Evolutionary conservation across 192 early-diverging fungal genomes (phyloP).

Genomic region (Umbelopsis ramanniana): DNA sequence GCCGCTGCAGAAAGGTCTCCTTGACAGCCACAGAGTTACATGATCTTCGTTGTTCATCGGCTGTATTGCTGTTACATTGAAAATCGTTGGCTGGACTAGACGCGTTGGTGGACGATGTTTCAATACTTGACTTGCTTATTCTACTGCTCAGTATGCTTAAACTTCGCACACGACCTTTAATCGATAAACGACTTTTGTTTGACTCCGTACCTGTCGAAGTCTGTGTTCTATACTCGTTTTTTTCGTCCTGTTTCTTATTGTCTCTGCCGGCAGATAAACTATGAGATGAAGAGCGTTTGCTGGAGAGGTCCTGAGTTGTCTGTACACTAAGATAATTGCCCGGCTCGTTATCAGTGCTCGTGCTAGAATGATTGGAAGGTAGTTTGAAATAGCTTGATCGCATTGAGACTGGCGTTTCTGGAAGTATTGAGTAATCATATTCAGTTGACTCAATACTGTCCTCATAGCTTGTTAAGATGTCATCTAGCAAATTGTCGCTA

Average conservation of each 20-base stretch:
- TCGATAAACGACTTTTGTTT: neutral
- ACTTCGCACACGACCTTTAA: neutral
- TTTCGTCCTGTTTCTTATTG: neutral
- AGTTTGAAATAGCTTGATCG: slow-evolving; percentile 1
- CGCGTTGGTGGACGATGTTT: neutral
- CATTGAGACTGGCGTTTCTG: slow-evolving; percentile 5
- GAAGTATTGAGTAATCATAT: neutral
- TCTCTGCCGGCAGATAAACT: neutral
- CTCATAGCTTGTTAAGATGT: neutral
- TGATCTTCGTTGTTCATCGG: no score
- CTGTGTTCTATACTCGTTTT: neutral
- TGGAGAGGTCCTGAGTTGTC: neutral
- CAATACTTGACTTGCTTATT: neutral
- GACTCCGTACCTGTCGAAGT: neutral
- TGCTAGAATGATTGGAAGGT: neutral
- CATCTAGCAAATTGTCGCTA: neutral
- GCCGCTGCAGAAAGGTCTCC: no score
- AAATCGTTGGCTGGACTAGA: neutral
- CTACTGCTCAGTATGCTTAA: neutral
- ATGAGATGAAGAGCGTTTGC: neutral
- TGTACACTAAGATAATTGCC: neutral
- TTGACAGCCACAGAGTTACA: no score
- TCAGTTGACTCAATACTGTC: neutral
- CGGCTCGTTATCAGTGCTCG: neutral
- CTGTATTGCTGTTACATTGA: neutral